These are phyloP conservation scores for Paramecium sexaurelia DNA, from an alignment of 73 alveolate species.

Conservation along the genomic window DNA sequence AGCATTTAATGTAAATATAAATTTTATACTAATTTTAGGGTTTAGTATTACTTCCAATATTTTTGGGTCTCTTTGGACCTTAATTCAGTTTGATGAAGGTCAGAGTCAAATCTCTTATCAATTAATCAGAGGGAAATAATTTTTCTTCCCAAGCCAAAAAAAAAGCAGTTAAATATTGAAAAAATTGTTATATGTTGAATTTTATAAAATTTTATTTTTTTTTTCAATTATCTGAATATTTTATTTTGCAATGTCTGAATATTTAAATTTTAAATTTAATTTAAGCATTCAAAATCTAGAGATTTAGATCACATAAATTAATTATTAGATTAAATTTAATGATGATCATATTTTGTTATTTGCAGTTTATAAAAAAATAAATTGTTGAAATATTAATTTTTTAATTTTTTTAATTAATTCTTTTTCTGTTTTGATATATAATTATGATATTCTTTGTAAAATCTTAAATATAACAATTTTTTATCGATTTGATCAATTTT, in stretches of 20 bases:
- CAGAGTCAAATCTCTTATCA: neutral
- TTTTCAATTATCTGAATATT: neutral
- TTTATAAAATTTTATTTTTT: neutral
- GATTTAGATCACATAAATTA: no score
- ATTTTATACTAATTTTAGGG: neutral
- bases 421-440: no score
- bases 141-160: neutral
- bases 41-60: slow-evolving; percentile 18
- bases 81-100: neutral
- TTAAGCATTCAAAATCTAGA: no score
- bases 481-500: neutral
- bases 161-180: neutral
- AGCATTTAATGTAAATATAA: slow-evolving; percentile 74
- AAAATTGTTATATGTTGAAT: neutral
- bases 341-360: no score
- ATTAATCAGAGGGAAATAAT: neutral
- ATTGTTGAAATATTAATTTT: no score
- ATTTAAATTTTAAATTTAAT: no score
- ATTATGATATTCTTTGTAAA: no score
- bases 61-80: slow-evolving; percentile 41
- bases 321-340: no score
- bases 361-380: no score
- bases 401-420: no score
- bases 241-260: no score
- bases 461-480: no score